phyloP scores from a whole-genome alignment of 2,329 filamentous ascomycete genomes.

The Aspergillus sp. region DNA sequence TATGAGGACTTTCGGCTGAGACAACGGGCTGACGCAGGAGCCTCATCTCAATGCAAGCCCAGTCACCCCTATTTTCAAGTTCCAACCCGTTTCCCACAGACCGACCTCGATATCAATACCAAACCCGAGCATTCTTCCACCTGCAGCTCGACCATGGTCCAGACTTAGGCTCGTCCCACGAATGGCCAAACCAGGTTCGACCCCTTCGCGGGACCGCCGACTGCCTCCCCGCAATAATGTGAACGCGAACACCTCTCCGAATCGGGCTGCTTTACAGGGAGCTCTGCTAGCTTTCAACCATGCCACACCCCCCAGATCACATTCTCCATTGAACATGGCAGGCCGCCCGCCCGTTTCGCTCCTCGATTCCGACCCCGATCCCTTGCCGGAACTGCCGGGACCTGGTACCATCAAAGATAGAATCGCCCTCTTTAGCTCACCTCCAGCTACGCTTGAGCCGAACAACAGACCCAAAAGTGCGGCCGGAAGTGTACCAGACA shows the following conservation, averaged over 20 bases:
- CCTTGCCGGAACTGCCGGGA: conserved; percentile 28
- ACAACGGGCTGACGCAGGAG: not conserved
- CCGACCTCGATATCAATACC: not conserved
- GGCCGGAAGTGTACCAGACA: conserved; percentile 12
- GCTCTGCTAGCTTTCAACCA: conserved; percentile 37
- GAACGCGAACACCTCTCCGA: conserved; percentile 4
- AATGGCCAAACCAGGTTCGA: conserved; percentile 29
- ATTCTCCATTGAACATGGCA: conserved; percentile 17
- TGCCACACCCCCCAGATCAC: conserved; percentile 22
- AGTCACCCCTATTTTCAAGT: not conserved
- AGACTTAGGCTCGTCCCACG: conserved; percentile 23
- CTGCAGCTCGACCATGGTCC: conserved; percentile 1
- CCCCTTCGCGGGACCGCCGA: conserved; percentile 29
- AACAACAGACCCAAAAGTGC: conserved; percentile 15
- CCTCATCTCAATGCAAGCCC: not conserved
- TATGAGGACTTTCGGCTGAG: not conserved
- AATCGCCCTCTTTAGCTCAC: conserved; percentile 34
- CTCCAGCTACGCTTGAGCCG: conserved; percentile 16
- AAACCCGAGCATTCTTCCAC: not conserved
- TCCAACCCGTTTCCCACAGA: not conserved
- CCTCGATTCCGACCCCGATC: conserved; percentile 13
- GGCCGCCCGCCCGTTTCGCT: conserved; percentile 18
- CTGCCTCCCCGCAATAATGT: conserved; percentile 23
- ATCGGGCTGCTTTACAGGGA: conserved; percentile 33
- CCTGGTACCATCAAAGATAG: conserved; percentile 40